A percentile compares a stretch with the other conserved stretches of the same genome.
phyloP scores from a whole-genome alignment of 805 yeast species.

The Spathaspora sp. region DNA sequence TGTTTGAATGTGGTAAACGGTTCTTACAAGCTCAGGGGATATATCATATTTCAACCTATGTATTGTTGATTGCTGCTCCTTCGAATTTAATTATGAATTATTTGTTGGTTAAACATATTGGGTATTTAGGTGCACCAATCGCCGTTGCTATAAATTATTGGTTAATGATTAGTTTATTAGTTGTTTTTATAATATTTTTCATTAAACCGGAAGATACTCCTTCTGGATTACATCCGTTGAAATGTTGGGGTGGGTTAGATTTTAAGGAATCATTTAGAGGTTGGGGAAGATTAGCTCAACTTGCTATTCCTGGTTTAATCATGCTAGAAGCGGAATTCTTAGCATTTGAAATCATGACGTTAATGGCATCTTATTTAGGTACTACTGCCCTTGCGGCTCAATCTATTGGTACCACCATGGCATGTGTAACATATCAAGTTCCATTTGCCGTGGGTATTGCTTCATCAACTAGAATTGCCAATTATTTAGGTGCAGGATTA shows the following conservation, averaged over 20 bases:
- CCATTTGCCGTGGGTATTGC: conserved; percentile 60
- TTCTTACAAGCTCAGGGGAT: conserved; percentile 58
- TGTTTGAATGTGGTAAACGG: conserved; percentile 55
- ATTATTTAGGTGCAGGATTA: conserved; percentile 49
- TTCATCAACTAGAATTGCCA: conserved; percentile 54
- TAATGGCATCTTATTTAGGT: conserved; percentile 53
- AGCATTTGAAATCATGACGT: conserved; percentile 54
- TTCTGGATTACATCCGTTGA: conserved; percentile 46
- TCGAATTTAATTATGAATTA: conserved; percentile 46
- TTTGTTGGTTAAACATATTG: conserved; percentile 41
- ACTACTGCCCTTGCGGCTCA: conserved; percentile 54
- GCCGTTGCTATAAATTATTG: conserved; percentile 56
- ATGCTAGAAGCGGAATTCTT: conserved; percentile 61
- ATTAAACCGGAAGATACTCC: conserved; percentile 39
- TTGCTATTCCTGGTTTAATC: conserved; percentile 54
- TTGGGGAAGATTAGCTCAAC: conserved; percentile 41
- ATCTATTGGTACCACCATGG: conserved; percentile 44
- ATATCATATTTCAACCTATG: conserved; percentile 53
- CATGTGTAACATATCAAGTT: conserved; percentile 49
- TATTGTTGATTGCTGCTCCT: conserved; percentile 52
- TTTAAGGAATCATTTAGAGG: conserved; percentile 37
- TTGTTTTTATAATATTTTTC: conserved; percentile 32
- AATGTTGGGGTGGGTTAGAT: conserved; percentile 45
- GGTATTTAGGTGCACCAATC: conserved; percentile 58
- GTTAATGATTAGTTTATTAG: conserved; percentile 49